Base-by-base conservation (phyloP, 768 basidiomycete genomes). In the Collybia nuda region DNA sequence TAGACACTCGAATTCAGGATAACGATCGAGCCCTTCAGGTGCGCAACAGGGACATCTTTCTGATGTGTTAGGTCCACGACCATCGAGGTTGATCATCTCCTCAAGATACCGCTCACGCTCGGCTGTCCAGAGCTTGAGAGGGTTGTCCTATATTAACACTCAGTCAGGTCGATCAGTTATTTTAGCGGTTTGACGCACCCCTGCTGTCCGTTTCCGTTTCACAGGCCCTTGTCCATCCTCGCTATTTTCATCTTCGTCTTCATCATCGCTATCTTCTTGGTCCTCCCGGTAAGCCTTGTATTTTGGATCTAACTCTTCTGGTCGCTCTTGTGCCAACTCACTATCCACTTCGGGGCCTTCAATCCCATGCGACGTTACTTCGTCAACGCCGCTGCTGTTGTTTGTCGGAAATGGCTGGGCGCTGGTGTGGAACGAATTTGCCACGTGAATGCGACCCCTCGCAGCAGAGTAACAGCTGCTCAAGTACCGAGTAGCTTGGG, bases 61-160 rank as follows among this genome's bases (percentile, higher is more conserved):
- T 3, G 19, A 32, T 23, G 32, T 12, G 26, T 12, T 2, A 4
- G 11, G 39, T 15, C 55, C 56, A 22, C 39, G 40, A 3, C 56
- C 52, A 14, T 54, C 55, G 17, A 49, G 56, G 22, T 48, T 48
- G 11, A 57, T 44, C 28, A 55, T 14, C 41, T 57, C 56, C 36
- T 52, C 47, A 9, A 57, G 26, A n/a, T 24, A 57, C 22, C 3
- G 24, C n/a, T 57, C 47, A 24, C 53, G 47, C 8, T 54, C 36
- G 11, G 18, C 12, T 23, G 48, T 14, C 49, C 45, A 55, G 12
- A 40, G 12, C 26, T 7, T 7, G 41, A 55, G 19, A 17, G 54
- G 54, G 21, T 55, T 41, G 44, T 55, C 54, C 54, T 55, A 23
- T 28, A 5, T 28, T 11, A 28, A 28, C 5, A 11, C 6, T 28